These are phyloP conservation scores for Mycosphaerelloides madeirae DNA, from an alignment of 2,329 filamentous ascomycete genomes.

Conservation along the genomic window DNA sequence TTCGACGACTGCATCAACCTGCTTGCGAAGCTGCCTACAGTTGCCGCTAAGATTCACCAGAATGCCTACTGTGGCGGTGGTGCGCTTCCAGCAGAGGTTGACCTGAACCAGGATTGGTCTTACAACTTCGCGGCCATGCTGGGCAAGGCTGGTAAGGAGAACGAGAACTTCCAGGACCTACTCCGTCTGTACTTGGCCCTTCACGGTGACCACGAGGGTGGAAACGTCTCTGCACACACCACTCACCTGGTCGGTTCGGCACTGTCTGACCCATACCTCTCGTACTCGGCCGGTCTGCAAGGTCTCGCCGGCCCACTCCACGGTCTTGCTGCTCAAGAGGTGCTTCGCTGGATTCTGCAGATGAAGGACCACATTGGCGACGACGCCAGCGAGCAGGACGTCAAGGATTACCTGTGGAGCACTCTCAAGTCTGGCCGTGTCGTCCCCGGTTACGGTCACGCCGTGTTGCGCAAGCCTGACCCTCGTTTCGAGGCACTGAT, in stretches of 20 bases:
- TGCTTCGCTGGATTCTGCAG: slow-evolving; percentile 91
- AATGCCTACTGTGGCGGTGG: slow-evolving; percentile 74
- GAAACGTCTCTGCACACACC: slow-evolving; percentile 92
- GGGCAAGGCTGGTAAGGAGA: slow-evolving; percentile 79
- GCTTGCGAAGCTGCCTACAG: slow-evolving; percentile 90
- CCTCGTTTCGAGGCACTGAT: slow-evolving; percentile 94
- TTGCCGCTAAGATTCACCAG: slow-evolving; percentile 97
- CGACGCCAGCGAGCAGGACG: slow-evolving; percentile 72
- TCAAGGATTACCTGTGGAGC: slow-evolving; percentile 85
- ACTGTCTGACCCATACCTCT: slow-evolving; percentile 89
- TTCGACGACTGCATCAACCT: slow-evolving; percentile 94
- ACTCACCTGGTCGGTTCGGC: slow-evolving; percentile 94
- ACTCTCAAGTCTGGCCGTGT: slow-evolving; percentile 92
- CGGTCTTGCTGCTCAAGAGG: slow-evolving; percentile 91
- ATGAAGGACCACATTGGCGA: slow-evolving; percentile 87
- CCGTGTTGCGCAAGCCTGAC: slow-evolving; percentile 92
- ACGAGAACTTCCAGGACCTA: slow-evolving; percentile 93
- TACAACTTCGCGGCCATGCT: slow-evolving; percentile 98
- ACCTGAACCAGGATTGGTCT: slow-evolving; percentile 87
- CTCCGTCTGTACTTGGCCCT: slow-evolving; percentile 90
- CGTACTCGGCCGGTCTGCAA: slow-evolving; percentile 91
- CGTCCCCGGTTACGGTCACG: slow-evolving; percentile 91
- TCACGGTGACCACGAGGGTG: slow-evolving; percentile 96
- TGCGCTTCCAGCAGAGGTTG: slow-evolving; percentile 69
- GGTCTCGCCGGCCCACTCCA: slow-evolving; percentile 92